Evolutionary conservation across 371 early-diverging fungal genomes (phyloP).

Genomic region (Mucor mucedo): DNA sequence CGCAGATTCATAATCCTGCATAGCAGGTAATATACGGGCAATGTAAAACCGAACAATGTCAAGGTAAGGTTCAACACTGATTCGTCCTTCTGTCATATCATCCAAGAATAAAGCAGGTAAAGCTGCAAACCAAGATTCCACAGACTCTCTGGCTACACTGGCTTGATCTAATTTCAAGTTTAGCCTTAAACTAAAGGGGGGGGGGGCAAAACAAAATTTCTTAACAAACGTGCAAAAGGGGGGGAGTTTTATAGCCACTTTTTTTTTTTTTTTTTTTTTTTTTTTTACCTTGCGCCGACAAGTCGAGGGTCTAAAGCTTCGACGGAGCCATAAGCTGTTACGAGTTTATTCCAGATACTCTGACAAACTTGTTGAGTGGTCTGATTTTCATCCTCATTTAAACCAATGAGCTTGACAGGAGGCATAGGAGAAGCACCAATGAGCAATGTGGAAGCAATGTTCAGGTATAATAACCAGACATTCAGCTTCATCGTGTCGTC

Average conservation of each 20-base stretch:
- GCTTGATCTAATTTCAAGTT: constrained; percentile 29
- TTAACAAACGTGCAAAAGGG: too few species aligned
- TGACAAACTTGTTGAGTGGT: constrained; percentile 27
- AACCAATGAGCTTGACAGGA: constrained; percentile 22
- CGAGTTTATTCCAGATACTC: constrained; percentile 34
- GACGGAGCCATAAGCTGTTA: constrained; percentile 20
- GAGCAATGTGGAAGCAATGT: constrained; percentile 36
- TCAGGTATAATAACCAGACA: constrained; percentile 44
- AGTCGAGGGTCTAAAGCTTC: constrained; percentile 35
- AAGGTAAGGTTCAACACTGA: constrained; percentile 30
- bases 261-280: neutral
- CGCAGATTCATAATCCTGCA: constrained; percentile 49
- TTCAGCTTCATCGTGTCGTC: constrained; percentile 13
- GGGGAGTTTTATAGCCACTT: neutral
- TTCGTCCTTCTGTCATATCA: constrained; percentile 14
- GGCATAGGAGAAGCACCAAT: constrained; percentile 1
- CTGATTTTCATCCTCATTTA: neutral
- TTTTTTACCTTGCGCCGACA: constrained; percentile 42
- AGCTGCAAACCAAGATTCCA: constrained; percentile 44
- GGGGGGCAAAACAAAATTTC: too few species aligned
- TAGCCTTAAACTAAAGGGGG: constrained; percentile 35
- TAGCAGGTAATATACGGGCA: constrained; percentile 32
- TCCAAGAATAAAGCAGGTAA: constrained; percentile 37
- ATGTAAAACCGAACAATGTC: constrained; percentile 39
- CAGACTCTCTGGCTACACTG: constrained; percentile 36